Conservation (phyloP, 2,329 filamentous ascomycete species). For the Colletotrichum orbiculare region DNA sequence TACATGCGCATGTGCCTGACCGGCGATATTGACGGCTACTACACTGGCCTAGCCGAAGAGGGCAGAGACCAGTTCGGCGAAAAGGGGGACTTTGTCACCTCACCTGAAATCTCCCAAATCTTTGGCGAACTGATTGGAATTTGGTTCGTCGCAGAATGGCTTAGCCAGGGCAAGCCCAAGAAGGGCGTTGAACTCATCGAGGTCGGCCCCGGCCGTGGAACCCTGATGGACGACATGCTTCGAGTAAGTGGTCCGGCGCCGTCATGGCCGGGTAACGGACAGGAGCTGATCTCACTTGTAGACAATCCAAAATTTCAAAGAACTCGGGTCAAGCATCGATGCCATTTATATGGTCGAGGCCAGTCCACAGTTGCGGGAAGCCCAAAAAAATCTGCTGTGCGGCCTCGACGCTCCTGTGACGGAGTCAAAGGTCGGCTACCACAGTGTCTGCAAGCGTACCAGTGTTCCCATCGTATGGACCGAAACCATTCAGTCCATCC, state of each 20-base stretch:
- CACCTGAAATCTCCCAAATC: slow-evolving; percentile 95
- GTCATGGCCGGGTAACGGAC: neutral
- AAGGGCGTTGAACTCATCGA: slow-evolving; percentile 90
- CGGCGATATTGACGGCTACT: slow-evolving; percentile 90
- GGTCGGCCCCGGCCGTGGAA: slow-evolving; percentile 92
- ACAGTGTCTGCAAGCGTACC: slow-evolving; percentile 80
- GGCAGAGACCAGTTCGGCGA: slow-evolving; percentile 89
- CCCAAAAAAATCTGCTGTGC: slow-evolving; percentile 86
- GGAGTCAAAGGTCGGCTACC: slow-evolving; percentile 78
- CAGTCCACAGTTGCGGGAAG: slow-evolving; percentile 79
- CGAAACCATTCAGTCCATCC: slow-evolving; percentile 87
- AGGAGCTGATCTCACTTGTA: slow-evolving; percentile 47
- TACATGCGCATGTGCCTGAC: slow-evolving; percentile 99
- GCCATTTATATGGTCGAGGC: slow-evolving; percentile 95
- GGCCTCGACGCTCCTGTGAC: slow-evolving; percentile 74
- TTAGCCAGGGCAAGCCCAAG: slow-evolving; percentile 82
- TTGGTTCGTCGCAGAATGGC: slow-evolving; percentile 97
- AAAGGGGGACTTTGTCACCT: slow-evolving; percentile 95
- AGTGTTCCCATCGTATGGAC: slow-evolving; percentile 86
- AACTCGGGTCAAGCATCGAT: slow-evolving; percentile 80
- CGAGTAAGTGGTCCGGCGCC: slow-evolving; percentile 66
- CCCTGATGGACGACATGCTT: slow-evolving; percentile 96
- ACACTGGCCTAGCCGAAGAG: slow-evolving; percentile 77
- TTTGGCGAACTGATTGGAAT: slow-evolving; percentile 95
- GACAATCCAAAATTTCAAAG: slow-evolving; percentile 87